phyloP scores from a whole-genome alignment of 2,329 filamentous ascomycete genomes.

The Botrytis aclada region DNA sequence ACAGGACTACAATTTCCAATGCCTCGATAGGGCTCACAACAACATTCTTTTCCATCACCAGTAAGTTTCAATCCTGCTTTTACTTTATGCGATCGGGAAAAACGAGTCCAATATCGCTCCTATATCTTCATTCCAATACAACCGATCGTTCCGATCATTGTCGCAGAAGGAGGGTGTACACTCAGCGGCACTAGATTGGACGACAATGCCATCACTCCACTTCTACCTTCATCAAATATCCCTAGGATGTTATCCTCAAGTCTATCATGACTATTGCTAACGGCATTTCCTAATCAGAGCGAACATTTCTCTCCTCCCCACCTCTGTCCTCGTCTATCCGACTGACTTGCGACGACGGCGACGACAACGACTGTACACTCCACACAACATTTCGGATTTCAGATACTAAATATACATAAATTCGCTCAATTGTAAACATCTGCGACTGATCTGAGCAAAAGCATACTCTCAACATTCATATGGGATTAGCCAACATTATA shows the following conservation, averaged over 20 bases:
- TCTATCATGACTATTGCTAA: conserved; percentile 30
- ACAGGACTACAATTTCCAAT: conserved; percentile 34
- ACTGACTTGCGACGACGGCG: conserved; percentile 34
- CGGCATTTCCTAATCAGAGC: conserved; percentile 23
- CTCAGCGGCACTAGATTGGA: conserved; percentile 24
- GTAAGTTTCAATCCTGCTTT: conserved; percentile 35
- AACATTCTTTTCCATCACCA: conserved; percentile 32
- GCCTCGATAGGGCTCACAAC: conserved; percentile 38
- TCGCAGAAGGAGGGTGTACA: conserved; percentile 30
- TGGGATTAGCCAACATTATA: conserved; percentile 31
- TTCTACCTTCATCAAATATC: conserved; percentile 31
- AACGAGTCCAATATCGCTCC: conserved; percentile 22
- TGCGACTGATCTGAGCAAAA: conserved; percentile 21
- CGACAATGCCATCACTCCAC: conserved; percentile 34
- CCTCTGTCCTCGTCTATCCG: conserved; percentile 28
- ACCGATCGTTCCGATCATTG: conserved; percentile 22
- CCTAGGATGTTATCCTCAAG: conserved; percentile 25
- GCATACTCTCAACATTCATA: conserved; percentile 21
- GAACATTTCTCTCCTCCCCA: conserved; percentile 21
- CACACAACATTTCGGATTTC: conserved; percentile 23
- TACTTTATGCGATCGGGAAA: conserved; percentile 38
- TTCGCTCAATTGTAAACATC: conserved; percentile 17
- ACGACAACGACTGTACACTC: conserved; percentile 24
- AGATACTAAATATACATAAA: not conserved
- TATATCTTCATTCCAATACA: conserved; percentile 22